Base-by-base conservation (phyloP, 2,329 filamentous ascomycete genomes). In the Aspergillus spinulosporus region DNA sequence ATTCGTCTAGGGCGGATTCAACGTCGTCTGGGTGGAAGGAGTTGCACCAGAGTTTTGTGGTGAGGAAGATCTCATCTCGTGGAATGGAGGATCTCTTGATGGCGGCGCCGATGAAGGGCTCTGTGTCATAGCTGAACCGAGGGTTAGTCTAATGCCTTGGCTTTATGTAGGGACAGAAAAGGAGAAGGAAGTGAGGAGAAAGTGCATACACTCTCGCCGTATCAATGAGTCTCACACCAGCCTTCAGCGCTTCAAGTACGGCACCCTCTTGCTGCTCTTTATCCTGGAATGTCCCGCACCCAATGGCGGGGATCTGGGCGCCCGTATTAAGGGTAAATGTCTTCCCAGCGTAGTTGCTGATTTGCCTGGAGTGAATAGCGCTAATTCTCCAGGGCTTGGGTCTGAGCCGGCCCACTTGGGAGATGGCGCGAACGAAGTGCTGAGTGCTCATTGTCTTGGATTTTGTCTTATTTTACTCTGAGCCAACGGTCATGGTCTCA, bases 81-180 rank as follows among this genome's bases (percentile, higher is more conserved):
- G 84, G 84, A n/a, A 88, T 79, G 50, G 86, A 78, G 12, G 82
- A 83, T 58, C 84, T 80, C 63, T 78, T 80, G 65, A 88, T 82
- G 43, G 83, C 85, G 58, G 78, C 72, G 3, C 83, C 86, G 0
- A 86, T 84, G 26, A 31, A 45, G 51, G 78, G 77, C 68, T 85
- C 83, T 62, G 86, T 88, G 54, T 78, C 75, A 46, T 64, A 45
- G 43, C 43, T 45, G 15, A 12, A 12, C 15, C 15, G 12, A 14
- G n/a, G 39, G 39, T 42, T 44, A 44, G 42, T 21, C 21, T 21
- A 21, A 21, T 3, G 9, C 9, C 15, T 28, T 29, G n/a, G 4
- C 21, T n/a, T 44, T 15, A 15, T 44, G 39, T 15, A 34, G 39
- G n/a, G 8, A 8, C 7, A 14, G 39, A 14, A 3, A 21, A 21